These are phyloP conservation scores for Arabidopsis lyrata DNA, from an alignment of 441 rosid species.

Conservation along the genomic window DNA sequence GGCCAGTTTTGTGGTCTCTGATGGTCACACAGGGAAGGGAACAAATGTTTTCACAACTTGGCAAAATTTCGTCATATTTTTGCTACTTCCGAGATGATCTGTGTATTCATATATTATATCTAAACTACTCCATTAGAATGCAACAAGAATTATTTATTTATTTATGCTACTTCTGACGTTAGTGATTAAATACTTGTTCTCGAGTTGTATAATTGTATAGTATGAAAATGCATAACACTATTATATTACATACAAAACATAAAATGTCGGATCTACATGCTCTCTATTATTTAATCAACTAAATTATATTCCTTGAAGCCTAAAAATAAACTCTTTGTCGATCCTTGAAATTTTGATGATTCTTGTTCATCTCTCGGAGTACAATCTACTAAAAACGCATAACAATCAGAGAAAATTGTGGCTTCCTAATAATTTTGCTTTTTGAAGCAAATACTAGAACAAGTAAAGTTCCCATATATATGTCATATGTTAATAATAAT, in stretches of 20 bases:
- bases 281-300: slow-evolving; percentile 4
- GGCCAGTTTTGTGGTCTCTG: slow-evolving; percentile 26
- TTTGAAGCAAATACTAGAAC: background rate
- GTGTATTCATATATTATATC: background rate
- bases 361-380: slow-evolving; percentile 25
- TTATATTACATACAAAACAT: slow-evolving; percentile 6
- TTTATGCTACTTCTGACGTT: too few species aligned
- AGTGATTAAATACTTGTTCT: slow-evolving; percentile 6
- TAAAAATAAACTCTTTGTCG: background rate
- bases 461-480: background rate
- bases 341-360: slow-evolving; percentile 25
- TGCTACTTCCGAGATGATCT: slow-evolving; percentile 8
- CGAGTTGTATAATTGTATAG: background rate
- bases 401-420: background rate
- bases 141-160: slow-evolving; percentile 12
- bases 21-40: slow-evolving; percentile 33
- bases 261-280: slow-evolving; percentile 19
- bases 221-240: slow-evolving; percentile 12
- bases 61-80: slow-evolving; percentile 21
- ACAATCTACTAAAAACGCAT: slow-evolving; percentile 13
- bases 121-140: slow-evolving; percentile 10
- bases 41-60: slow-evolving; percentile 25
- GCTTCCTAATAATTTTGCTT: slow-evolving; percentile 18
- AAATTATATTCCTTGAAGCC: slow-evolving; percentile 2
- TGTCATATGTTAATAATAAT: background rate